A percentile compares a stretch with the other conserved stretches of the same genome.
Conservation (phyloP, 768 basidiomycete species). For the Rossbeevera mucosa region DNA sequence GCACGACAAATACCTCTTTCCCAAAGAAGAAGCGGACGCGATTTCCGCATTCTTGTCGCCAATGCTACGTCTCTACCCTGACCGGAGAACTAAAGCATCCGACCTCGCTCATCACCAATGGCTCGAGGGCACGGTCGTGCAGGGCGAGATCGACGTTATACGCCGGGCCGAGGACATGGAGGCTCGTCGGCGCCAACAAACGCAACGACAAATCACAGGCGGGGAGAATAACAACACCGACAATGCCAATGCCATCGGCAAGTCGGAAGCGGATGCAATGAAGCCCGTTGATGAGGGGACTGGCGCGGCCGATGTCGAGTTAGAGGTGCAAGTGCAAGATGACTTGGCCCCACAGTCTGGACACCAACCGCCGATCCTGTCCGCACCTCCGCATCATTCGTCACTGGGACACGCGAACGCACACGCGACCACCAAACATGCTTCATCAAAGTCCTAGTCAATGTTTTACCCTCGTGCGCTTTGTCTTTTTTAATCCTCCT, state of each 20-base stretch:
- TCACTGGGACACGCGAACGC: neutral
- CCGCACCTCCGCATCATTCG: slow-evolving; percentile 28
- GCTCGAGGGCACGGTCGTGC: slow-evolving; percentile 80
- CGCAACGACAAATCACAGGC: slow-evolving; percentile 10
- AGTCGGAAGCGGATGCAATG: slow-evolving; percentile 52
- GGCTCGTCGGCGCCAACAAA: slow-evolving; percentile 17
- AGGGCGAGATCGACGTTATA: slow-evolving; percentile 86
- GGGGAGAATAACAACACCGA: neutral
- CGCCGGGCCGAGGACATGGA: slow-evolving; percentile 58
- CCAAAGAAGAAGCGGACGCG: slow-evolving; percentile 72
- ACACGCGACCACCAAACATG: slow-evolving; percentile 12
- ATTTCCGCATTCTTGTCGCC: slow-evolving; percentile 80
- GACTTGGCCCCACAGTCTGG: slow-evolving; percentile 1
- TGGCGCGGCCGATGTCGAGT: slow-evolving; percentile 3
- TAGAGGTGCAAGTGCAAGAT: slow-evolving; percentile 4
- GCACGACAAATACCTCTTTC: slow-evolving; percentile 95
- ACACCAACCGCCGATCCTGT: slow-evolving; percentile 31
- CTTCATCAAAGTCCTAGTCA: slow-evolving; percentile 5
- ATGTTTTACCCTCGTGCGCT: neutral
- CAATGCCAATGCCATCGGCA: slow-evolving; percentile 6
- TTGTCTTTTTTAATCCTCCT: neutral
- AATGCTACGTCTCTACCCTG: slow-evolving; percentile 87
- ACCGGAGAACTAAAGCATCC: slow-evolving; percentile 82
- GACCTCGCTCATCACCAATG: slow-evolving; percentile 85
- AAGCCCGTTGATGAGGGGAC: slow-evolving; percentile 64